Base-by-base conservation (phyloP, 495 filamentous ascomycete genomes). In the Penicillium mononematosum region DNA sequence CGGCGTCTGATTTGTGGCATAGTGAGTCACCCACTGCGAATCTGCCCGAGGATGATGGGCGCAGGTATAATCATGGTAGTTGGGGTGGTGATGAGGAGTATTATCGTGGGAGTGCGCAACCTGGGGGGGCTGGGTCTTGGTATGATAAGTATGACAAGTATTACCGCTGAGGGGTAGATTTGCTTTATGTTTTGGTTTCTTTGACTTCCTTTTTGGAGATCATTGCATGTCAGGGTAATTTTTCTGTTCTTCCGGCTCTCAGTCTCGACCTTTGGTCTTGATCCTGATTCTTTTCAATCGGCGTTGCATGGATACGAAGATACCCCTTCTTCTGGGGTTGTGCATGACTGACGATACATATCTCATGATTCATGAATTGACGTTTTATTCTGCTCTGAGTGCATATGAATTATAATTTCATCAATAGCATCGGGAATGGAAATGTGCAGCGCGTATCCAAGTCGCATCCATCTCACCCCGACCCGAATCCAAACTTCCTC, bases 1-100 rank as follows among this genome's bases (percentile, higher is more conserved):
- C 69, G 11, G 55, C 63, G 11, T 66, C 59, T 1, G 69, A 77
- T 39, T 54, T 72, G 43, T 32, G n/a, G 25, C 73, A 75, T 47
- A 56, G 61, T 22, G 61, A 61, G 14, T 63, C 63, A 5, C 59
- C 68, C 1, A 52, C 67, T 34, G 61, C 66, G 8, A 55, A 58
- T 14, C 16, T 60, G 17, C 56, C 67, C 7, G 71, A 66, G 19
- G 63, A 67, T 31, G 72, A 74, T 8, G 72, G 70, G 45, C 50
- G 47, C 42, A 69, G 67, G 24, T 71, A 68, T 45, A 61, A 68
- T 25, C 64, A 66, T 25, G 53, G 60, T 16, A 74, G 59, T 47
- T 67, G 72, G 55, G 43, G 50, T 41, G 61, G 52, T 31, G 73
- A 73, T 6, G 75, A 79, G 14, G 72, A 75, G 19, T 75, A 74